Conservation (phyloP, 805 yeast genomes). For the Hagleromyces aurorensis region DNA sequence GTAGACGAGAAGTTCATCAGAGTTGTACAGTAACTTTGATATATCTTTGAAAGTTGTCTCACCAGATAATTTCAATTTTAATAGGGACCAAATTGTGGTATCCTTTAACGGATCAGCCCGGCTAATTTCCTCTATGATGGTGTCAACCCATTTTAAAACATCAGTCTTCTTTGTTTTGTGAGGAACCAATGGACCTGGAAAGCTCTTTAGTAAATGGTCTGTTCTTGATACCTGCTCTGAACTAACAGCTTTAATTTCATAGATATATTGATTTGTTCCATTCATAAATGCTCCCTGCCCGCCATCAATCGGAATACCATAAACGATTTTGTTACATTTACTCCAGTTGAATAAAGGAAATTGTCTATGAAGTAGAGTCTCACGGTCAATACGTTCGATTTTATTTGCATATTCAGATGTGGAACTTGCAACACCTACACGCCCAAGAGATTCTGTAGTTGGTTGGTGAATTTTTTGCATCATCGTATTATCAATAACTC, state of each 20-base stretch:
- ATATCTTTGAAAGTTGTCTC: conserved; percentile 28
- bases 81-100: conserved; percentile 17
- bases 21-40: conserved; percentile 27
- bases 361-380: conserved; percentile 49
- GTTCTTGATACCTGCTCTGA: conserved; percentile 28
- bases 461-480: no score
- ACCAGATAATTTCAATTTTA: conserved; percentile 21
- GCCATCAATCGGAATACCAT: conserved; percentile 35
- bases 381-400: conserved; percentile 37
- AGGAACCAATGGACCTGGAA: conserved; percentile 45
- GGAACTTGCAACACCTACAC: neutral
- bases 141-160: conserved; percentile 58
- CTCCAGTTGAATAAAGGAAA: conserved; percentile 74
- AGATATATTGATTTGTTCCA: conserved; percentile 19
- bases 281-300: conserved; percentile 20
- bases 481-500: no score
- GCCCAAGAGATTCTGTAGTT: neutral
- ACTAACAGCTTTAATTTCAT: conserved; percentile 33
- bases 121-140: conserved; percentile 23
- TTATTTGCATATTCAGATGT: conserved; percentile 7
- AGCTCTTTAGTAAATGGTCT: conserved; percentile 28
- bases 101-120: conserved; percentile 16
- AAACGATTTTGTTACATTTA: conserved; percentile 37
- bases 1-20: conserved; percentile 24
- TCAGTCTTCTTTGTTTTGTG: conserved; percentile 56